Conservation (phyloP, 352 stramenopile species). For the Elongisporangium anandrum region DNA sequence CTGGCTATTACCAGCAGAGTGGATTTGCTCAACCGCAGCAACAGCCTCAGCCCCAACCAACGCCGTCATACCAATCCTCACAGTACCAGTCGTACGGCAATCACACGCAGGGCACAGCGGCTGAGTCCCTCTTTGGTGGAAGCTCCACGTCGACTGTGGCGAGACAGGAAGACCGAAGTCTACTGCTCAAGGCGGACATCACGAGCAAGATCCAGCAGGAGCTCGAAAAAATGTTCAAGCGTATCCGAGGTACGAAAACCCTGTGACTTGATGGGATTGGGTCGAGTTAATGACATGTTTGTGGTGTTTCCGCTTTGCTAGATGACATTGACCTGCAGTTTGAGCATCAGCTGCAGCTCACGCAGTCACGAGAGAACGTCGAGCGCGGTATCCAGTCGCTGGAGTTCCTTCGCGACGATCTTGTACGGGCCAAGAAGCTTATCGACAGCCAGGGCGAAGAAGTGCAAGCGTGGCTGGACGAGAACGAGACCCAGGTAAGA, state of each 20-base stretch:
- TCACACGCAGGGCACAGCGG: not conserved
- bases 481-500: slow-evolving; percentile 67
- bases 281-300: not conserved
- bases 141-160: slow-evolving; percentile 12
- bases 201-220: slow-evolving; percentile 79
- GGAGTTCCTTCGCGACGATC: slow-evolving; percentile 62
- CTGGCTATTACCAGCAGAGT: slow-evolving; percentile 44
- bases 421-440: slow-evolving; percentile 38
- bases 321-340: slow-evolving; percentile 85
- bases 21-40: slow-evolving; percentile 23
- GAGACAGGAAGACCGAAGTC: slow-evolving; percentile 35
- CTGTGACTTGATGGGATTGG: too few species aligned
- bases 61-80: slow-evolving; percentile 1
- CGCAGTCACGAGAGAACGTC: slow-evolving; percentile 73
- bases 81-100: not conserved
- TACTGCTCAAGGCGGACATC: slow-evolving; percentile 59
- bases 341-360: slow-evolving; percentile 80
- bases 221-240: slow-evolving; percentile 73
- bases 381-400: slow-evolving; percentile 74
- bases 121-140: slow-evolving; percentile 43
- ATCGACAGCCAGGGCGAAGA: slow-evolving; percentile 62
- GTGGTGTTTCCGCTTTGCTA: not conserved
- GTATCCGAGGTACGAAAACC: slow-evolving; percentile 48
- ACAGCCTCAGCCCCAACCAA: slow-evolving; percentile 19
- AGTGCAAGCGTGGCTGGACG: slow-evolving; percentile 58